Evolutionary conservation across 495 filamentous ascomycete genomes (phyloP), one percentile per base, ranked within the genome.

Genomic region (Annulohypoxylon maeteangense): DNA sequence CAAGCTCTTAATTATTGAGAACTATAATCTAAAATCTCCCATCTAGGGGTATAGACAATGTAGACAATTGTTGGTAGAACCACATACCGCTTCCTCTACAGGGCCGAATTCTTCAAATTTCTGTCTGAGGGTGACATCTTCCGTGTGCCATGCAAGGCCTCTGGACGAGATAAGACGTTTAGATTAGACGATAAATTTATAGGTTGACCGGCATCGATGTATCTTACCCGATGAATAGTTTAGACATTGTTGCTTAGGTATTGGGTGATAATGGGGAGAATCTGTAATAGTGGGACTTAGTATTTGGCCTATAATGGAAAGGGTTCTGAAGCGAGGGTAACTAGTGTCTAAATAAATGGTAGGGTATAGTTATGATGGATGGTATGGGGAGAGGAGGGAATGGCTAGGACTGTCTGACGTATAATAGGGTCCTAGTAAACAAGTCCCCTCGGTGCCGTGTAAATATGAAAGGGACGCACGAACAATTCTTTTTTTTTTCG

Each of bases 61-160:
- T 18, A 51, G 18, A 31, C 20, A 12, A 54, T 20, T 10, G 8
- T 40, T 45, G 12, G 18, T 54, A 27, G 11, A 14, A 27, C 45
- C 29, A 88, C 92, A 79, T 85, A 98, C 95, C 64, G 95, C 95
- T 88, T 98, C 95, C 77, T 97, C 93, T 63, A 98, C 90, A 27
- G 80, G 80, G 23, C 95, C 95, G 76, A 91, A 97, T 79, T 95
- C 87, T 80, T 93, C 90, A 81, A 98, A 98, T 76, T 97, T 96
- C 65, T 88, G 77, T 67, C 90, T 90, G 40, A 98, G 85, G 40
- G 92, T 91, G 3, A 78, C 77, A 80, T 98, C 95, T 78, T 94
- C 93, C 55, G 95, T 98, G 86, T 97, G 94, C 95, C 95, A 98
- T 68, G 95, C 93, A 70, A 98, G 93, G 86, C 95, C 95, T 75